Conservation (phyloP, 2,329 filamentous ascomycete species). For the Alternaria novae-zelandiae region DNA sequence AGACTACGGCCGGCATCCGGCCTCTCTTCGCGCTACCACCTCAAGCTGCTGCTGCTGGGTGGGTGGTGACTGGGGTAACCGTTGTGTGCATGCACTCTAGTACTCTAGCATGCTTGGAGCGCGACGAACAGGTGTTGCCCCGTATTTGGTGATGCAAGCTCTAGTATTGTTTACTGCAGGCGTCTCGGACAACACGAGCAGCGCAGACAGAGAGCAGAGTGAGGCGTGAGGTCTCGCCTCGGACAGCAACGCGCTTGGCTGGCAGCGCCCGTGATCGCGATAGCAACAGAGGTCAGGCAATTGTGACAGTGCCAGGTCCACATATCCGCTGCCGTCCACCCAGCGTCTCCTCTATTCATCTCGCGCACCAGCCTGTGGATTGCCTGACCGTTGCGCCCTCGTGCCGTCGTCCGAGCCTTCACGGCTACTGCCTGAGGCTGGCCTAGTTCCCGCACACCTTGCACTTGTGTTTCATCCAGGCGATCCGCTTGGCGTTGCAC, state of each 20-base stretch:
- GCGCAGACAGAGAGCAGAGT: background rate
- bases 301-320: background rate
- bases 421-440: conserved; percentile 19
- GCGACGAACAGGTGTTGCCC: conserved; percentile 13
- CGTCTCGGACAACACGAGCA: background rate
- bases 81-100: conserved; percentile 6
- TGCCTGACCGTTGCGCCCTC: background rate
- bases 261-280: background rate
- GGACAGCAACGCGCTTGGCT: background rate
- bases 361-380: background rate
- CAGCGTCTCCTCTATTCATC: background rate
- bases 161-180: conserved; percentile 1
- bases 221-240: background rate
- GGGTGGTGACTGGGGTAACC: conserved; percentile 1
- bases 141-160: conserved; percentile 2
- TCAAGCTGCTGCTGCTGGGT: background rate
- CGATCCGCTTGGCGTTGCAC: conserved; percentile 30
- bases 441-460: conserved; percentile 27
- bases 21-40: conserved; percentile 2
- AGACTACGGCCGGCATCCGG: conserved; percentile 6
- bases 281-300: background rate
- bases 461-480: conserved; percentile 24
- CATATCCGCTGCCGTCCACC: background rate
- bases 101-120: conserved; percentile 7
- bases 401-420: conserved; percentile 4